Evolutionary conservation across 345 rosid genomes (phyloP).

Genomic region (Citrus trifoliata): DNA sequence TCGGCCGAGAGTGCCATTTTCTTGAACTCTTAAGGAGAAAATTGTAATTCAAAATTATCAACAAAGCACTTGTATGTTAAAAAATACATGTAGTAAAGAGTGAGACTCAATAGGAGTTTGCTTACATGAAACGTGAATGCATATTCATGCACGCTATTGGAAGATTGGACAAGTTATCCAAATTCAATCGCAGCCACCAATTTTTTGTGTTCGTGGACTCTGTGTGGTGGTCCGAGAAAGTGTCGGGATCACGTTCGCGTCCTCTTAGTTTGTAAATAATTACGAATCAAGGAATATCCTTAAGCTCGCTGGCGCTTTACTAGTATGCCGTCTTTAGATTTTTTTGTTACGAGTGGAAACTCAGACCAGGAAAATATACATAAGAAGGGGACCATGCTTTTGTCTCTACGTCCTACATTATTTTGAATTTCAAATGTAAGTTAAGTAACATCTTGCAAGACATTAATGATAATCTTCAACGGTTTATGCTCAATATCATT

Average conservation of each 20-base stretch:
- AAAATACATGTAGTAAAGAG: background rate
- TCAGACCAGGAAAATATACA: background rate
- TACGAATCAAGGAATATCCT: conserved; percentile 29
- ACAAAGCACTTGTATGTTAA: conserved; percentile 7
- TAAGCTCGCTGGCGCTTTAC: background rate
- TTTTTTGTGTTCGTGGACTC: conserved; percentile 25
- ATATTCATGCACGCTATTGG: conserved; percentile 36
- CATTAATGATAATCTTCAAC: too few relatives aligned
- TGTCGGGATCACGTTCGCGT: background rate
- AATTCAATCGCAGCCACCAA: conserved; percentile 61
- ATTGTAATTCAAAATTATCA: conserved; percentile 1
- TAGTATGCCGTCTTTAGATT: background rate
- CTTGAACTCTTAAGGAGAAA: conserved; percentile 9
- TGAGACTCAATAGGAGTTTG: conserved; percentile 1
- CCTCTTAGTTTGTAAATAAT: conserved; percentile 1
- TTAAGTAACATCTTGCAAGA: background rate
- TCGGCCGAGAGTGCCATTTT: conserved; percentile 62
- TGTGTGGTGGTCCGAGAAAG: background rate
- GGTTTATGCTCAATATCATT: too few relatives aligned
- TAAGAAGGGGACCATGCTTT: background rate
- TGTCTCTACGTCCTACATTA: background rate
- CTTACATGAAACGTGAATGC: conserved; percentile 22
- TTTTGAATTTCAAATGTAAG: background rate
- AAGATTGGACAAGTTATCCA: conserved; percentile 67
- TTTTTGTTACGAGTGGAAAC: background rate